phyloP scores from a whole-genome alignment of 2,329 filamentous ascomycete species.

The Aspergillus felis region DNA sequence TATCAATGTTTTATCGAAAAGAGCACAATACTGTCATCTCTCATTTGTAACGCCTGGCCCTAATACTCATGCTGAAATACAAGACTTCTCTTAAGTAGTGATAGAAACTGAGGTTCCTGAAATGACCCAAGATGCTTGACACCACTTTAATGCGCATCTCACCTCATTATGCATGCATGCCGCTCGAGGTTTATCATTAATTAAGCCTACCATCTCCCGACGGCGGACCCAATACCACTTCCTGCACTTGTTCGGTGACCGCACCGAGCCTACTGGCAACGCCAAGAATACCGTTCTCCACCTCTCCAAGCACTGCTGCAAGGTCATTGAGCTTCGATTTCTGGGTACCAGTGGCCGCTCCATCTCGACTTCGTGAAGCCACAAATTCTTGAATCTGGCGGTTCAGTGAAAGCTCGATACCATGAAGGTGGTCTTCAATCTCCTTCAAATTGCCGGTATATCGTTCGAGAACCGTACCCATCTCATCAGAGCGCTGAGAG shows the following conservation, averaged over 20 bases:
- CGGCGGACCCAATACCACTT: conserved; percentile 47
- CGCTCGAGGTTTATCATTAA: conserved; percentile 4
- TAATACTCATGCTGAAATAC: conserved; percentile 8
- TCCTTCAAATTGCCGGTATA: conserved; percentile 59
- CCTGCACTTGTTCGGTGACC: conserved; percentile 59
- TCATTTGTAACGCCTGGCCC: conserved; percentile 7
- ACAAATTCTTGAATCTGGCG: conserved; percentile 58
- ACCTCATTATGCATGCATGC: neutral
- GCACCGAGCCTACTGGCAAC: conserved; percentile 59
- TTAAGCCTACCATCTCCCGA: conserved; percentile 24
- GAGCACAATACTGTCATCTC: neutral
- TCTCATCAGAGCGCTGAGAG: conserved; percentile 59
- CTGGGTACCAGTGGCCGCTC: conserved; percentile 41
- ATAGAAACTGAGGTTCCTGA: neutral
- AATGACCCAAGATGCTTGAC: neutral
- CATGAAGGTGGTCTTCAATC: conserved; percentile 62
- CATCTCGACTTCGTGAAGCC: conserved; percentile 38
- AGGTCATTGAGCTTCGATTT: conserved; percentile 44
- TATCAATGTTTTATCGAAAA: neutral
- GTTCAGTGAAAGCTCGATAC: conserved; percentile 58
- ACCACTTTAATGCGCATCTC: neutral
- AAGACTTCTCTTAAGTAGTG: neutral
- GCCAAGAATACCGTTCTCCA: conserved; percentile 61
- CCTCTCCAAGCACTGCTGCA: conserved; percentile 59
- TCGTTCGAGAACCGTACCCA: conserved; percentile 54